Evolutionary conservation across 352 stramenopile species (phyloP), one percentile per base, ranked within the genome.

Genomic region (Globisporangium cederbergense): DNA sequence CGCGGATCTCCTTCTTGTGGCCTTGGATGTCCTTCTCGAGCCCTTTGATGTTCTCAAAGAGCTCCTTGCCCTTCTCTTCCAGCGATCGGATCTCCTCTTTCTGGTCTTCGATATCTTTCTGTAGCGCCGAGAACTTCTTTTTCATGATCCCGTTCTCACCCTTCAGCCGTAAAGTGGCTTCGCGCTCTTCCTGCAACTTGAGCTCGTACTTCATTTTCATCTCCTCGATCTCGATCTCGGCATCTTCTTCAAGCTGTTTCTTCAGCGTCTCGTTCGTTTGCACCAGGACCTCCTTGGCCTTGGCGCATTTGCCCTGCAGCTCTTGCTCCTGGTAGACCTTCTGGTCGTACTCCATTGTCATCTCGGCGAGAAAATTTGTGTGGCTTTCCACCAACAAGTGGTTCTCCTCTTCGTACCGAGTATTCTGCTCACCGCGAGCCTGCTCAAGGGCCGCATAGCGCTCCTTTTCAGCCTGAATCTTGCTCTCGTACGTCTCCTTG

Each of bases 131-230:
- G 52, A 98, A 98, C 67, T 98, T 98, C 70, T 98, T 98, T 70
- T 96, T 97, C 91, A 98, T 98, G 68, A 98, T 98, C 6, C 92
- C 94, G 60, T 98, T 98, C 68, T 98, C 95, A 16, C 93, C 91
- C 70, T 98, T 98, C n/a, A 96, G 88, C 3, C 91, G 88, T 53
- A 98, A 71, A 20, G 91, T 98, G 4, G 90, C 88, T 67, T 98
- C 90, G 0, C 89, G 78, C 54, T 98, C 89, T 30, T 90, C 86
- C 20, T 88, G 75, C 30, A 98, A 72, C 68, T 98, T 97, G 7
- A 86, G 71, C 62, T 98, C 92, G 64, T 97, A 98, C 57, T 86
- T 92, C 52, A 83, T 86, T 42, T 96, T 96, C 32, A 98, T 71
- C 40, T 97, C 90, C 55, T 97, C 88, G 20, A 98, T 93, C 68